These are phyloP conservation scores for Mycotypha africana DNA, from an alignment of 371 early-diverging fungal genomes.

Conservation along the genomic window DNA sequence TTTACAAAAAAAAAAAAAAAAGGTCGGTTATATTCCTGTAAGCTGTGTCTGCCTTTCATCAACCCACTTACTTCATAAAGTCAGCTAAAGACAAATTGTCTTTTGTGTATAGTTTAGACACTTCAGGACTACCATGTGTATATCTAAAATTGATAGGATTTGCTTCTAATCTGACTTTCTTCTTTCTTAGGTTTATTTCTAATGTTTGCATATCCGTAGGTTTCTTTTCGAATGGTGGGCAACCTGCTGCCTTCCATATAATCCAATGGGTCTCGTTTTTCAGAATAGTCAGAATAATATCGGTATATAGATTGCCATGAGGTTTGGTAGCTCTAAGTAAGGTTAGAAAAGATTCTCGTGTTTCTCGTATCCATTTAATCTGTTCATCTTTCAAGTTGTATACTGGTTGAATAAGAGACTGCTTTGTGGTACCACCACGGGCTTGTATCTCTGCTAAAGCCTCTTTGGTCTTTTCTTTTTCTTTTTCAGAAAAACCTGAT, in stretches of 20 bases:
- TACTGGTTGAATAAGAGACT: slow-evolving; percentile 25
- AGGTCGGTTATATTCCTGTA: not conserved
- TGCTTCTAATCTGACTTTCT: slow-evolving; percentile 20
- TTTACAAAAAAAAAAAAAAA: not conserved
- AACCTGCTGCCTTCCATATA: slow-evolving; percentile 45
- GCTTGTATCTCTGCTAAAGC: slow-evolving; percentile 17
- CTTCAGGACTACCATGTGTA: slow-evolving; percentile 30
- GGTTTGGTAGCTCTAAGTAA: slow-evolving; percentile 32
- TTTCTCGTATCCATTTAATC: slow-evolving; percentile 29
- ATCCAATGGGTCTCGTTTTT: slow-evolving; percentile 43
- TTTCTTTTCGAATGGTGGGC: slow-evolving; percentile 40
- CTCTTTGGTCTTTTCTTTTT: slow-evolving; percentile 32
- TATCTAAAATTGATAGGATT: slow-evolving; percentile 22
- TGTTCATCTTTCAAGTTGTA: slow-evolving; percentile 31
- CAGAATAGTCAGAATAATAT: slow-evolving; percentile 33
- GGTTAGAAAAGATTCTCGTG: slow-evolving; percentile 11
- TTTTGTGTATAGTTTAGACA: slow-evolving; percentile 27
- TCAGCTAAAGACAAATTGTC: slow-evolving; percentile 10
- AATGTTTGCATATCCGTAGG: slow-evolving; percentile 20
- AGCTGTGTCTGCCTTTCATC: too few species aligned
- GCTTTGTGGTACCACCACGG: slow-evolving; percentile 24
- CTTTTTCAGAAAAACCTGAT: slow-evolving; percentile 27
- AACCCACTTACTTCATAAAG: slow-evolving; percentile 28
- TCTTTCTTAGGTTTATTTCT: slow-evolving; percentile 12
- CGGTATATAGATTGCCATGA: slow-evolving; percentile 41